Evolutionary conservation across 352 stramenopile species (phyloP), one percentile per base, ranked within the genome.

Genomic region (Globisporangium paroecandrum): DNA sequence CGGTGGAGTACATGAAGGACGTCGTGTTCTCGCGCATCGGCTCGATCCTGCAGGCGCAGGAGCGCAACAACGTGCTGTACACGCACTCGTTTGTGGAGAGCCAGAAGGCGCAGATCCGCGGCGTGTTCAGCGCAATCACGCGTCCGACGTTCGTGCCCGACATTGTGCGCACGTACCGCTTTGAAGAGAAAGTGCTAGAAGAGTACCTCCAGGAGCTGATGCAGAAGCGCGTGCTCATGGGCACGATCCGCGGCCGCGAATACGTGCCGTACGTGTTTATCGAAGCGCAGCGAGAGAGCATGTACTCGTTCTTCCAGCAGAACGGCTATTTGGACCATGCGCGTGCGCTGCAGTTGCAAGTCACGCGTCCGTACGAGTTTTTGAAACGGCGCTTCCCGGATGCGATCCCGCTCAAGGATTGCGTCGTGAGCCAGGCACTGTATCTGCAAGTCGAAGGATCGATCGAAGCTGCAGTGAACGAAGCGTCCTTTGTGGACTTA

Each of bases 241-340:
- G 88, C 10, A 79, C 72, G 22, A 56, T 94, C 29, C 75, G 85
- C 43, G 86, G 86, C 15, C 75, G 85, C 1, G 88, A 94, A 68
- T 95, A 91, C 67, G 80, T 95, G 22, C 88, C 88, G 8, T 87
- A 80, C 58, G 80, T 91, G 22, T 95, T 95, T 54, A 74, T 94
- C 58, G 83, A 82, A 5, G 77, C 82, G 1, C 88, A 95, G 72
- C 78, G 83, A 13, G 77, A 87, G 66, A 86, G 75, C 54, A 83
- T 94, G 77, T 90, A 85, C 73, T 90, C 80, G n/a, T 95, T 95
- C 65, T 95, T 94, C 65, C 77, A 90, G 72, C 77, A 93, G 66
- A 95, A 95, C 62, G 83, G 84, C 32, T 95, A 90, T 65, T 64
- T 94, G 34, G 79, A 90, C 36, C 76, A 93, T 59, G 57, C 75